Conservation (phyloP, 176 grass and related monocot species). For the Triticum timopheevii region DNA sequence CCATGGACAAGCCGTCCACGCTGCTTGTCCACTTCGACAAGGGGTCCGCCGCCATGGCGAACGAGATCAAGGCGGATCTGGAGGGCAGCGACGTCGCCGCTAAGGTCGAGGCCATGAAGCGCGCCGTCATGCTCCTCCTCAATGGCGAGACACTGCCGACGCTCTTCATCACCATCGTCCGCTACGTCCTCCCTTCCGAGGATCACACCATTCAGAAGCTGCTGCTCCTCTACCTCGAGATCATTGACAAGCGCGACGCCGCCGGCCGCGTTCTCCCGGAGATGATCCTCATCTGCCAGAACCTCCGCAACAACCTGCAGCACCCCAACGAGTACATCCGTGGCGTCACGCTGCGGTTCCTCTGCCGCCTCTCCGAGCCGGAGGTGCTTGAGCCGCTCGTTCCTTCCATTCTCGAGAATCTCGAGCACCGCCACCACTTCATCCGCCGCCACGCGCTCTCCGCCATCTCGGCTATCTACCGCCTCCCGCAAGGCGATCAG, state of each 20-base stretch:
- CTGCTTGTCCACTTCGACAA: slow-evolving; percentile 76
- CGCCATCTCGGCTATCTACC: slow-evolving; percentile 62
- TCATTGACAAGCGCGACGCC: slow-evolving; percentile 56
- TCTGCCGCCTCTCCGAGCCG: slow-evolving; percentile 69
- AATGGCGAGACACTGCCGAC: slow-evolving; percentile 62
- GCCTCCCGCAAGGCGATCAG: slow-evolving; percentile 61
- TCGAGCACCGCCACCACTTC: slow-evolving; percentile 81
- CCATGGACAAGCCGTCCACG: slow-evolving; percentile 59
- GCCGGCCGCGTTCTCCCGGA: slow-evolving; percentile 63
- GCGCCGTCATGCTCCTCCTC: slow-evolving; percentile 65
- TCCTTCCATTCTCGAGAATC: slow-evolving; percentile 72
- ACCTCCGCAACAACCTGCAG: slow-evolving; percentile 82
- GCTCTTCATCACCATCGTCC: slow-evolving; percentile 75
- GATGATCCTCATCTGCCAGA: slow-evolving; percentile 98
- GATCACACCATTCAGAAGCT: slow-evolving; percentile 78
- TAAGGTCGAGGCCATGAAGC: slow-evolving; percentile 67
- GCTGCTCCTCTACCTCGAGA: slow-evolving; percentile 76
- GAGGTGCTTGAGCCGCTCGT: slow-evolving; percentile 81
- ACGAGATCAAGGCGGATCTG: slow-evolving; percentile 65
- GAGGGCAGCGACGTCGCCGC: slow-evolving; percentile 51
- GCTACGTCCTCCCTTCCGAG: slow-evolving; percentile 71
- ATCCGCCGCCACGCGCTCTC: slow-evolving; percentile 68
- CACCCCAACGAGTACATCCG: slow-evolving; percentile 88
- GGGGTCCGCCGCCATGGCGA: slow-evolving; percentile 58
- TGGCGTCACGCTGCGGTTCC: slow-evolving; percentile 65